Evolutionary conservation across 2,329 filamentous ascomycete genomes (phyloP).

Genomic region (Diaporthe ilicicola): DNA sequence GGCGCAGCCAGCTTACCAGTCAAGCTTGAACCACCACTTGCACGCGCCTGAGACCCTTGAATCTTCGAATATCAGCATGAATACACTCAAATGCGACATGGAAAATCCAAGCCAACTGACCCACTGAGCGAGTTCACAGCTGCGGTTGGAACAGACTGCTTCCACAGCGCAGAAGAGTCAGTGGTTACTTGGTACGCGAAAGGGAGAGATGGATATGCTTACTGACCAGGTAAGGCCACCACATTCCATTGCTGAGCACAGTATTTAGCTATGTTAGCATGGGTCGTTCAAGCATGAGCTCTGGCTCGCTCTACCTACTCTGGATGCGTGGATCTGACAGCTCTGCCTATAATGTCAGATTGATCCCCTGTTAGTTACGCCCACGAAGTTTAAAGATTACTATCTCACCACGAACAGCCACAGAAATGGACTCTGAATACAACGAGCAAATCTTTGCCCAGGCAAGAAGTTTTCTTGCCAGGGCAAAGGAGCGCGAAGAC

Average conservation of each 20-base stretch:
- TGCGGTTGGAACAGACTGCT: constrained; percentile 1
- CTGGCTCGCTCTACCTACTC: too few species aligned
- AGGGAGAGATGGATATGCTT: neutral
- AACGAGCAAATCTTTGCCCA: neutral
- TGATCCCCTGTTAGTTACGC: neutral
- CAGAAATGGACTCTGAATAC: neutral
- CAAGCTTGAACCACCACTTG: neutral
- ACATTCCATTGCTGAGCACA: too few species aligned
- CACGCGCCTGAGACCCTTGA: too few species aligned
- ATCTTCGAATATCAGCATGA: neutral
- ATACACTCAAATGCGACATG: too few species aligned
- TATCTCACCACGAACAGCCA: neutral
- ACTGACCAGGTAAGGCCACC: neutral
- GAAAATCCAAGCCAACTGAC: neutral
- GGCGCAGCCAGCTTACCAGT: neutral
- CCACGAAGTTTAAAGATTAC: neutral
- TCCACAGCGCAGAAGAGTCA: neutral
- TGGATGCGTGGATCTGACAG: too few species aligned
- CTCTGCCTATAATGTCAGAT: neutral
- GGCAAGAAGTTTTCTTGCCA: too few species aligned
- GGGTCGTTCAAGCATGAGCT: too few species aligned
- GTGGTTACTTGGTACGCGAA: neutral
- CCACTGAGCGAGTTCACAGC: neutral
- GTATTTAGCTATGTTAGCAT: too few species aligned
- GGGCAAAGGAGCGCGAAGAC: neutral